Evolutionary conservation across 2,329 filamentous ascomycete genomes (phyloP), one percentile per base, ranked within the genome.

Genomic region (Xylaria multiplex): DNA sequence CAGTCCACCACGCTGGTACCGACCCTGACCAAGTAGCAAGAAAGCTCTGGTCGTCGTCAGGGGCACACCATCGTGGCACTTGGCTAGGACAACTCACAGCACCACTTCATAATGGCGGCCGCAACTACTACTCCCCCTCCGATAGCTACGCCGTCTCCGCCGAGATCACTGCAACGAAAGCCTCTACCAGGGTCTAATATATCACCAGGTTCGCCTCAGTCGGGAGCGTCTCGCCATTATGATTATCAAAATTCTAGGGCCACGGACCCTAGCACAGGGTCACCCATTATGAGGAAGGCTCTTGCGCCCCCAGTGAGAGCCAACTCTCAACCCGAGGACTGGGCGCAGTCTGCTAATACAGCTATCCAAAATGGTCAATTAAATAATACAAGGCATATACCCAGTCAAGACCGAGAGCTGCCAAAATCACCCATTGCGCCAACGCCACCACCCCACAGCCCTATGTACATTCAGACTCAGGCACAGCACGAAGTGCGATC

Each of bases 221-320:
- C 77, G 68, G 67, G 62, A 43, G 76, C 77, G 54, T 74, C 75
- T 32, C 72, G 67, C 27, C 66, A 73, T 22, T 68, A 71, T 61
- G 65, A 56, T 24, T 60, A 64, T 40, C 56, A 61, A 22, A 48
- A 58, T 22, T 56, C 59, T 32, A 64, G 43, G 27, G 55, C 37
- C 11, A 27, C 58, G 19, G 63, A 57, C 48, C 57, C 43, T 5
- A 50, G 70, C 30, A 58, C 74, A 45, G 79, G 79, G 54, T 65
- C 81, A 22, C 80, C 84, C 27, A 80, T 81, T 65, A 78, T 88
- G 65, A 82, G 83, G 67, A 81, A 84, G 57, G 81, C 82, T 16
- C 86, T 86, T 35, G 79, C 83, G 32, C 88, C 87, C 46, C 86
- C 87, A 19, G 85, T 87, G 62, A 82, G 79, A 64, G 81, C 88